A percentile compares a stretch with the other conserved stretches of the same genome.
Evolutionary conservation across 805 yeast genomes (phyloP).

Genomic region (Metschnikowia amazonensis): DNA sequence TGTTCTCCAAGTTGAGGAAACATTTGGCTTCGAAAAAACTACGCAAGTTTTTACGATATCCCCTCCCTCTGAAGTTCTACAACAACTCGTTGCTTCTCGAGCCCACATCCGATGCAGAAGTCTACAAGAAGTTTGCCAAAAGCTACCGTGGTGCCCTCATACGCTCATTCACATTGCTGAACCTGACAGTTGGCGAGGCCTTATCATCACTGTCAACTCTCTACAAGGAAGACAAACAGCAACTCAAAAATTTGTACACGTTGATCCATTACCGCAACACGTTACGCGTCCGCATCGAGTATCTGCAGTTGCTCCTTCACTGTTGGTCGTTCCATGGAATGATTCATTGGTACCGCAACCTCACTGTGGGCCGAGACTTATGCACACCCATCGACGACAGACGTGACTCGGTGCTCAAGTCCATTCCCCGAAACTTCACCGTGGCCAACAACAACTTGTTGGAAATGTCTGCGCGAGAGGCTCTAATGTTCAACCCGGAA

Average conservation of each 20-base stretch:
- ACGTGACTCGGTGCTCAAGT: slow-evolving; percentile 23
- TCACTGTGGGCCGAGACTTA: slow-evolving; percentile 35
- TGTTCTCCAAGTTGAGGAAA: slow-evolving; percentile 20
- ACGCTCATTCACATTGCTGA: slow-evolving; percentile 29
- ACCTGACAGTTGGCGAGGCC: slow-evolving; percentile 34
- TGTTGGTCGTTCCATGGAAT: slow-evolving; percentile 41
- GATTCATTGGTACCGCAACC: slow-evolving; percentile 36
- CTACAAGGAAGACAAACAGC: slow-evolving; percentile 22
- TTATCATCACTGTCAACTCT: slow-evolving; percentile 28
- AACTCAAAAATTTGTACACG: slow-evolving; percentile 6
- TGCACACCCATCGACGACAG: slow-evolving; percentile 29
- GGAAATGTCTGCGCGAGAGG: slow-evolving; percentile 11
- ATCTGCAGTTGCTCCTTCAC: slow-evolving; percentile 35
- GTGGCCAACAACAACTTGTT: slow-evolving; percentile 14
- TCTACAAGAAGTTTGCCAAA: slow-evolving; percentile 17
- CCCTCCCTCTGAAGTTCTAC: slow-evolving; percentile 19
- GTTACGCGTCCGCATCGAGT: slow-evolving; percentile 37
- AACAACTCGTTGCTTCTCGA: slow-evolving; percentile 38
- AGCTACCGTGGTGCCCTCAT: slow-evolving; percentile 24
- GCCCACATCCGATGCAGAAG: slow-evolving; percentile 24
- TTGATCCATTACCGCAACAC: slow-evolving; percentile 28
- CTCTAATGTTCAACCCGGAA: slow-evolving; percentile 5
- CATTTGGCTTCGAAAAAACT: slow-evolving; percentile 18
- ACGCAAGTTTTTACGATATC: slow-evolving; percentile 14
- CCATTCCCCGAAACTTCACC: slow-evolving; percentile 15